phyloP scores from a whole-genome alignment of 306 rosid species.

The Malus orientalis region DNA sequence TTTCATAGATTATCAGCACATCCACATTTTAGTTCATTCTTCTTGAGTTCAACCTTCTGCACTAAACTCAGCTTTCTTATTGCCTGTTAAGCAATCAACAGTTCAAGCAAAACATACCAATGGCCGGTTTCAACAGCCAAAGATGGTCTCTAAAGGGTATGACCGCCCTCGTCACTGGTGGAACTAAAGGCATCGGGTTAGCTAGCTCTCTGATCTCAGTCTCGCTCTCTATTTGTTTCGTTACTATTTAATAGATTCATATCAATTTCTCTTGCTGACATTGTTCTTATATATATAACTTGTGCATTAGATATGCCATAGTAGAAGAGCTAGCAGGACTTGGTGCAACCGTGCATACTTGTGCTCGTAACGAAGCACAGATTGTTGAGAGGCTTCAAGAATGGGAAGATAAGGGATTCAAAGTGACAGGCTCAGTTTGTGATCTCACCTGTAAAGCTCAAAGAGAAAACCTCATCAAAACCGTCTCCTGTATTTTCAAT shows the following conservation, averaged over 20 bases:
- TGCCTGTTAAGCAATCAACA: background rate
- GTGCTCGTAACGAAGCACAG: slow-evolving; percentile 32
- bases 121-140: slow-evolving; percentile 6
- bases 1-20: background rate
- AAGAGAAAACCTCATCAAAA: slow-evolving; percentile 27
- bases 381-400: slow-evolving; percentile 21
- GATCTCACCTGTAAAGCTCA: slow-evolving; percentile 21
- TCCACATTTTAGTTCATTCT: background rate
- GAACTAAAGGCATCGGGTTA: slow-evolving; percentile 38
- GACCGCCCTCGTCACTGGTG: slow-evolving; percentile 49
- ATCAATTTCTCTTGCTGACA: background rate
- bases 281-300: background rate
- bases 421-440: slow-evolving; percentile 37
- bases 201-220: background rate
- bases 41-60: background rate
- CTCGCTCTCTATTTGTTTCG: background rate
- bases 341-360: slow-evolving; percentile 37
- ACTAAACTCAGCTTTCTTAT: background rate
- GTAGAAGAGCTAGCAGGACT: slow-evolving; percentile 47
- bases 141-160: slow-evolving; percentile 50
- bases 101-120: background rate
- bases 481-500: slow-evolving; percentile 26
- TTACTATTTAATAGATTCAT: background rate
- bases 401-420: slow-evolving; percentile 32
- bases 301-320: slow-evolving; percentile 25